Evolutionary conservation across 441 rosid species (phyloP).

Genomic region (Populus tomentosa): DNA sequence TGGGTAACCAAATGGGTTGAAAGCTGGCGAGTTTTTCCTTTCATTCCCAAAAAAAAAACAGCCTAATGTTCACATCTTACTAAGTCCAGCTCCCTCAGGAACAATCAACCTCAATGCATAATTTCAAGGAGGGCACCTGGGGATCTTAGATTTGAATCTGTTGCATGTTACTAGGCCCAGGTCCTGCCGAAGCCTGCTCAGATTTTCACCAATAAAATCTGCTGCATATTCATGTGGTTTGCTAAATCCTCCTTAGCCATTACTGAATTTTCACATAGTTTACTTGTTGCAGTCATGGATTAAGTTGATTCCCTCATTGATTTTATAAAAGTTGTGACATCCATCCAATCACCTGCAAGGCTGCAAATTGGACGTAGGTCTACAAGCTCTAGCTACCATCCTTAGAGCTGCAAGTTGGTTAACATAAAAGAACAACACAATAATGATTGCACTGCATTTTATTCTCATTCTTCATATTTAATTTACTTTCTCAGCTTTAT

Average conservation of each 20-base stretch:
- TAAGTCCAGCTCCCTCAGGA: not conserved
- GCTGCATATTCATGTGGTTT: not conserved
- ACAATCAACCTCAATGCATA: not conserved
- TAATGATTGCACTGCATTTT: not conserved
- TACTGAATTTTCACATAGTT: not conserved
- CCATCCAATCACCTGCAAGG: constrained; percentile 1
- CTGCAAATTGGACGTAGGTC: not conserved
- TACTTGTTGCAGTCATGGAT: not conserved
- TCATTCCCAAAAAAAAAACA: not conserved
- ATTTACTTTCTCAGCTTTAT: not conserved
- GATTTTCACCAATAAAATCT: not conserved
- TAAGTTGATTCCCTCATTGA: not conserved
- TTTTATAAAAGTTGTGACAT: not conserved
- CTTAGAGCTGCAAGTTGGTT: not conserved
- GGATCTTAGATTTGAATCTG: not conserved
- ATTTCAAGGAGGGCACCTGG: not conserved
- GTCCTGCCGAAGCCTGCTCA: not conserved
- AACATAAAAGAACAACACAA: not conserved
- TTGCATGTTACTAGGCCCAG: not conserved
- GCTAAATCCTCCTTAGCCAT: not conserved
- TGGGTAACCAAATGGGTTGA: not conserved
- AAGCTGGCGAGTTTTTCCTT: not conserved
- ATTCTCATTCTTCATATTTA: not conserved
- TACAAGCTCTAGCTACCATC: not conserved
- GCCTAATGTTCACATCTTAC: not conserved